phyloP scores from a whole-genome alignment of 1,139 yeast genomes.

The Taphrina betulina region DNA sequence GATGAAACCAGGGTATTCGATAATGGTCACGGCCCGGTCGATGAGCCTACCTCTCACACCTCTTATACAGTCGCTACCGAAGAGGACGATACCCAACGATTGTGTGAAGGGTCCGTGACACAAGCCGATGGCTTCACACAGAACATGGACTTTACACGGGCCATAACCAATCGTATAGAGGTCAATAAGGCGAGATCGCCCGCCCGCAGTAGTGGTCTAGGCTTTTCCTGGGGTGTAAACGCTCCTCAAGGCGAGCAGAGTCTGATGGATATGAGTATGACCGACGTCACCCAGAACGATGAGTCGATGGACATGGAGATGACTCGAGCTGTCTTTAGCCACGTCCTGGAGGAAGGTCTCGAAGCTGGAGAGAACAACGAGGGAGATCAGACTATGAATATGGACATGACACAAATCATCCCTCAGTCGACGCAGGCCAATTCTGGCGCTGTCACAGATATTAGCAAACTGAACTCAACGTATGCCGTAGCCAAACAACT shows the following conservation, averaged over 20 bases:
- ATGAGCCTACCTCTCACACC: constrained; percentile 38
- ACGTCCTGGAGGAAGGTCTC: background rate
- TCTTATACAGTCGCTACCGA: constrained; percentile 33
- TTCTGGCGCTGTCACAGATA: background rate
- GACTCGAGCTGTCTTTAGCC: constrained; percentile 30
- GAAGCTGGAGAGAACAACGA: background rate
- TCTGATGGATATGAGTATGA: constrained; percentile 31
- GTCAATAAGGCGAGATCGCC: background rate
- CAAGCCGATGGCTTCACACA: constrained; percentile 25
- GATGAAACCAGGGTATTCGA: constrained; percentile 36
- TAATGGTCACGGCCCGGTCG: constrained; percentile 13
- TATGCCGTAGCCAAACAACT: no score
- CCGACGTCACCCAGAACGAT: constrained; percentile 31
- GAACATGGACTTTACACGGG: constrained; percentile 7
- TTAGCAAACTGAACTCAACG: no score
- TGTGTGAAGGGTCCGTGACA: constrained; percentile 32
- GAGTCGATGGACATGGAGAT: constrained; percentile 40
- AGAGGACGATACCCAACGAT: constrained; percentile 27
- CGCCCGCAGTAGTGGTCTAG: background rate
- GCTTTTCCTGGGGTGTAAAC: constrained; percentile 9
- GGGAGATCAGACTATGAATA: background rate
- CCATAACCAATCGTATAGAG: constrained; percentile 1
- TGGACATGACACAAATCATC: background rate
- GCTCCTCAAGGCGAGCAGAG: constrained; percentile 3
- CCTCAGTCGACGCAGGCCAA: no score